These are phyloP conservation scores for Jasminum sambac DNA, from an alignment of 257 asterid genomes.

Conservation along the genomic window DNA sequence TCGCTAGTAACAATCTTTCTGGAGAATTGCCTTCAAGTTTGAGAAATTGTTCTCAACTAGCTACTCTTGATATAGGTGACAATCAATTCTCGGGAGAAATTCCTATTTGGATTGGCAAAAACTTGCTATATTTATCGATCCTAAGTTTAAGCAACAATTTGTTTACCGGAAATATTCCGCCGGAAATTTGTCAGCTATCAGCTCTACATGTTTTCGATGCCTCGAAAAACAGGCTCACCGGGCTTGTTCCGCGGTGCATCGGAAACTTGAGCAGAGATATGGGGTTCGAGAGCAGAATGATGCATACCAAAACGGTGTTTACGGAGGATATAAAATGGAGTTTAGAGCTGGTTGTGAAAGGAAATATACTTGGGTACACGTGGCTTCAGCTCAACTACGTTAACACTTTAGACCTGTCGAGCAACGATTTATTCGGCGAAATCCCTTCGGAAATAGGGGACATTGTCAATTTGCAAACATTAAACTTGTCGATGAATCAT, in stretches of 20 bases:
- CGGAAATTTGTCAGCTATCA: slow-evolving; percentile 28
- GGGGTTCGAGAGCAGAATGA: too few relatives aligned
- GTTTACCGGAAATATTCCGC: slow-evolving; percentile 27
- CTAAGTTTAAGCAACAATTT: slow-evolving; percentile 32
- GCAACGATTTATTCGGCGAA: slow-evolving; percentile 31
- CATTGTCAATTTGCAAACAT: slow-evolving; percentile 29
- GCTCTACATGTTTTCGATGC: slow-evolving; percentile 35
- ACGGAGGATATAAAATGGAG: too few relatives aligned
- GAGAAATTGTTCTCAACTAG: slow-evolving; percentile 32
- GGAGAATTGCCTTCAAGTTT: slow-evolving; percentile 31
- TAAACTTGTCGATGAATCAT: slow-evolving; percentile 38
- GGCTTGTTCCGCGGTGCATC: slow-evolving; percentile 33
- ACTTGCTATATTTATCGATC: slow-evolving; percentile 22
- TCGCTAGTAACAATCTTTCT: slow-evolving; percentile 33
- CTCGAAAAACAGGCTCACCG: slow-evolving; percentile 29
- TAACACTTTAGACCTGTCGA: slow-evolving; percentile 38
- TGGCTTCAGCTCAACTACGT: slow-evolving; percentile 29
- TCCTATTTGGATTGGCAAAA: slow-evolving; percentile 19
- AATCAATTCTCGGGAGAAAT: too few relatives aligned
- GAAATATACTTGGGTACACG: slow-evolving; percentile 23
- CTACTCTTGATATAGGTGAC: slow-evolving; percentile 39
- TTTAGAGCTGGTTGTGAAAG: slow-evolving; percentile 34
- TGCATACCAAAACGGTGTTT: slow-evolving; percentile 25
- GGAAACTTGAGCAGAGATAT: slow-evolving; percentile 31
- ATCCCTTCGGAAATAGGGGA: slow-evolving; percentile 29